Evolutionary conservation across 1,284 basidiomycete genomes (phyloP).

Genomic region (Hypsizygus ulmarius): DNA sequence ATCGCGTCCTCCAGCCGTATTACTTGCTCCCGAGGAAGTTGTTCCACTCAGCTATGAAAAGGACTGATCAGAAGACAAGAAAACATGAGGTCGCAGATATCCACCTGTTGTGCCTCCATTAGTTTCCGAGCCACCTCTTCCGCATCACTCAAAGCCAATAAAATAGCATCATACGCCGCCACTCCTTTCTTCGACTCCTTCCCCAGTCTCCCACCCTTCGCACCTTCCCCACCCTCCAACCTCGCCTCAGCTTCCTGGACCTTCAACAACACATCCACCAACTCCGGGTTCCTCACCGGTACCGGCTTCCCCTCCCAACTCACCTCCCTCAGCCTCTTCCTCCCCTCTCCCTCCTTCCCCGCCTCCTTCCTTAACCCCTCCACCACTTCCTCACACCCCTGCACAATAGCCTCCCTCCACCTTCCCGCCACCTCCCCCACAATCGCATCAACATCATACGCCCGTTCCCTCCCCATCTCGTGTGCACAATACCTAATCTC

Average conservation of each 20-base stretch:
- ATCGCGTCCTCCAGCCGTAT: conserved; percentile 55
- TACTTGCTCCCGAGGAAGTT: conserved; percentile 29
- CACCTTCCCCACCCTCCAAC: conserved; percentile 31
- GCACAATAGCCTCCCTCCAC: conserved; percentile 59
- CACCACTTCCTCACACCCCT: conserved; percentile 62
- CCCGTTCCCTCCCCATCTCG: conserved; percentile 69
- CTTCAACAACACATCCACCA: conserved; percentile 84
- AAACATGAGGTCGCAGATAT: conserved; percentile 15
- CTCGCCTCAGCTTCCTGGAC: conserved; percentile 77
- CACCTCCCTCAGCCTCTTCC: conserved; percentile 58
- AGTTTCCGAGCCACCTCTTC: conserved; percentile 80
- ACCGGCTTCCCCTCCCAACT: conserved; percentile 83
- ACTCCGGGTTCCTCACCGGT: conserved; percentile 86
- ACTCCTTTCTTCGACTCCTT: conserved; percentile 66
- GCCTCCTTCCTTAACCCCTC: conserved; percentile 49
- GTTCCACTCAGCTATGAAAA: conserved; percentile 38
- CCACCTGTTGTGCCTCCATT: conserved; percentile 75
- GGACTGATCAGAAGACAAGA: background rate
- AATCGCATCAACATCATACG: conserved; percentile 83
- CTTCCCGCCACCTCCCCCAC: conserved; percentile 69
- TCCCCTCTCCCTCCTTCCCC: conserved; percentile 39
- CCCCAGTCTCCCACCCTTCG: conserved; percentile 28
- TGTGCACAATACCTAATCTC: conserved; percentile 93
- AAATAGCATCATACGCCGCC: conserved; percentile 80
- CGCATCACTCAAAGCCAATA: conserved; percentile 83